Base-by-base conservation (phyloP, 2,329 filamentous ascomycete genomes). In the Pestalotiopsis sp. region DNA sequence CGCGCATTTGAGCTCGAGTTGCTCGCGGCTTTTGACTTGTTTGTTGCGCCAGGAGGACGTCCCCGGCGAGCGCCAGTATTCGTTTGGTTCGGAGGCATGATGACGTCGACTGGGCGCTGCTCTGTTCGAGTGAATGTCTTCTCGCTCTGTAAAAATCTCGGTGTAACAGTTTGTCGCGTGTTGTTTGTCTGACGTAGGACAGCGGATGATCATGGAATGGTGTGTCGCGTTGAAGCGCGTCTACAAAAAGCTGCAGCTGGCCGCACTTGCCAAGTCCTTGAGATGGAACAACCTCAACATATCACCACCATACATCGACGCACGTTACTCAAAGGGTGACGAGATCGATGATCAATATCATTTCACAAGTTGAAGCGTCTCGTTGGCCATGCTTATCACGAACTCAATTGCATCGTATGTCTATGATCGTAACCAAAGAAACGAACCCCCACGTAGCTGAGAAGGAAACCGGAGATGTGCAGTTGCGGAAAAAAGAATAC, bases 41-140 rank as follows among this genome's bases (percentile, higher is more conserved):
- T 70, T 56, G 70, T 69, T 25, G 69, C 65, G 17, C 69, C 70
- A 73, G 67, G 31, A 4, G 80, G 74, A 6, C 81, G 80, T 31
- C 81, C 82, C 49, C 83, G 82, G 12, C 76, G 72, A 9, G 77
- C 74, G 4, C 80, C 72, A 0, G 82, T 74, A 69, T 66, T 66
- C n/a, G 20, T 20, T 57, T 79, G 76, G 61, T 83, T 85, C 1
- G 84, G 81, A 38, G 85, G 81, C 84, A 86, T 86, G 59, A 23
- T 17, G 31, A 36, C 20, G 17, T 4, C 52, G n/a, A 27, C 17
- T 27, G 25, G 23, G 23, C 57, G 57, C 12, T 27, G 9, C 23
- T 27, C 6, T n/a, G 57, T 27, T 9, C 57, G 25, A 59, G 11
- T 59, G 7, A 20, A 27, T 17, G 13, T n/a, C 57, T 27, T 59